Evolutionary conservation across 2,329 filamentous ascomycete genomes (phyloP).

Genomic region (Aciculosporium take): DNA sequence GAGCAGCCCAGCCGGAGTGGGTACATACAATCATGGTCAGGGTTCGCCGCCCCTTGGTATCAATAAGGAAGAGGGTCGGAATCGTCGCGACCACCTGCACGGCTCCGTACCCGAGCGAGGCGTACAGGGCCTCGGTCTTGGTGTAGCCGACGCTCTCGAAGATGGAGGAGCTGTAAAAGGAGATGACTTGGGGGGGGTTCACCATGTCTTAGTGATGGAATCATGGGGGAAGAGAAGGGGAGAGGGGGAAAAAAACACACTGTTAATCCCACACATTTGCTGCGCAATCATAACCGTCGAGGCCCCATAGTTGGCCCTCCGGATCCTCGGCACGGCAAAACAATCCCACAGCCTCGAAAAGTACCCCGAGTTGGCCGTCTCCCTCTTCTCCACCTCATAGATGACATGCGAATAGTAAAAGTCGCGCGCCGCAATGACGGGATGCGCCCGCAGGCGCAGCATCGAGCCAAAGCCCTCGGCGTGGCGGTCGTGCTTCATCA

Average conservation of each 20-base stretch:
- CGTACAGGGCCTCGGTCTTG: slow-evolving; percentile 32
- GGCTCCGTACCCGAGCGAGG: slow-evolving; percentile 29
- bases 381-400: slow-evolving; percentile 18
- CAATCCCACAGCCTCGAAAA: slow-evolving; percentile 32
- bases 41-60: slow-evolving; percentile 15
- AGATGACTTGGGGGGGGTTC: slow-evolving; percentile 33
- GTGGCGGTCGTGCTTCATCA: slow-evolving; percentile 48
- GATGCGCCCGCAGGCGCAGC: slow-evolving; percentile 31
- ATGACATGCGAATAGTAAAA: slow-evolving; percentile 34
- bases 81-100: slow-evolving; percentile 28
- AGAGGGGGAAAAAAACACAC: slow-evolving; percentile 3
- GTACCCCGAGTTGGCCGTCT: slow-evolving; percentile 15
- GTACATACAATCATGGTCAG: slow-evolving; percentile 12
- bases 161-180: slow-evolving; percentile 52
- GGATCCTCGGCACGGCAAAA: slow-evolving; percentile 52
- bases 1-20: background rate
- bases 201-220: background rate
- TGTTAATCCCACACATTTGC: slow-evolving; percentile 39
- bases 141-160: slow-evolving; percentile 39
- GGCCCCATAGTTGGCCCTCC: slow-evolving; percentile 58
- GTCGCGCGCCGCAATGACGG: slow-evolving; percentile 41
- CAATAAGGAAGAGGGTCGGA: slow-evolving; percentile 17
- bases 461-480: slow-evolving; percentile 40
- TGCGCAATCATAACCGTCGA: slow-evolving; percentile 67
- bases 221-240: background rate